Percentiles rank a stretch among this genome's conserved stretches.
phyloP scores from a whole-genome alignment of 768 basidiomycete genomes.

The Pleurotus cornucopiae region DNA sequence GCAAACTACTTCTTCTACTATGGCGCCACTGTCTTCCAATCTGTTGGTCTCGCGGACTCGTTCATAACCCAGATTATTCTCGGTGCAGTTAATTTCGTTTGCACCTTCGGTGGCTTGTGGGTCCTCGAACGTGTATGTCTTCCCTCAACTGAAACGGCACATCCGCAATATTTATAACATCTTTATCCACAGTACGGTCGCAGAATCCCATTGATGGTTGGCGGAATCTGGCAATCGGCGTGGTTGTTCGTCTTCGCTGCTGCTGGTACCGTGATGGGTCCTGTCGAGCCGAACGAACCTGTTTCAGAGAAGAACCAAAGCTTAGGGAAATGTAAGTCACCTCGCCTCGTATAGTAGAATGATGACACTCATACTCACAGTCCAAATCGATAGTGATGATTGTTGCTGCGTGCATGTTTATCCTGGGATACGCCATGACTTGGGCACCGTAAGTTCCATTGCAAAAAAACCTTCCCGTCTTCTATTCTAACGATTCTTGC shows the following conservation, averaged over 20 bases:
- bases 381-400: constrained; percentile 47
- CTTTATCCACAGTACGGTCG: constrained; percentile 50
- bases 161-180: background rate
- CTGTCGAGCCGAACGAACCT: constrained; percentile 15
- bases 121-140: constrained; percentile 58
- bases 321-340: constrained; percentile 49
- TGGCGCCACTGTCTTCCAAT: constrained; percentile 60
- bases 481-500: background rate
- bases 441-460: constrained; percentile 47
- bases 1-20: constrained; percentile 72
- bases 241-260: constrained; percentile 76
- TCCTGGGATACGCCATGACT: constrained; percentile 66
- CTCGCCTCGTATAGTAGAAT: background rate
- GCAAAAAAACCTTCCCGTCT: background rate
- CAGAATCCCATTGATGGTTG: constrained; percentile 58
- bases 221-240: constrained; percentile 63
- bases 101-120: constrained; percentile 71
- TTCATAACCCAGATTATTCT: constrained; percentile 75
- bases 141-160: background rate
- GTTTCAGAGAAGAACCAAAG: constrained; percentile 24
- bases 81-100: constrained; percentile 67
- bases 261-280: constrained; percentile 62
- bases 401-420: constrained; percentile 66
- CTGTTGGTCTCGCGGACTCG: constrained; percentile 64
- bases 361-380: background rate